Base-by-base conservation (phyloP, 2,329 filamentous ascomycete species). In the Lecanicillium sp. region DNA sequence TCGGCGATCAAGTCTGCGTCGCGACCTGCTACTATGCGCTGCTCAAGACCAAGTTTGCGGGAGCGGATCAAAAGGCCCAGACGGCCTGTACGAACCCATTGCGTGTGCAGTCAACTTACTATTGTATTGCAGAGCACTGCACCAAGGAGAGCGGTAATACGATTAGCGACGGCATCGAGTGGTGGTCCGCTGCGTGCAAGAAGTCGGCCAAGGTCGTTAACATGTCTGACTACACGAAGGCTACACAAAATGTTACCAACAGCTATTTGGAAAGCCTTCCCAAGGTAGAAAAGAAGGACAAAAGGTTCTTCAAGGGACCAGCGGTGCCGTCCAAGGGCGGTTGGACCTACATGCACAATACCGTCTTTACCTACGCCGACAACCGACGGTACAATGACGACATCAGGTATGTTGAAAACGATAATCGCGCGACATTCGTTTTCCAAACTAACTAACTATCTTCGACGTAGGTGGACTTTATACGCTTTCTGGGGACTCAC, bases 21-120 rank as follows among this genome's bases (percentile, higher is more conserved):
- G 55, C 50, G 11, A 48, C 55, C 3, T 56, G 55, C 29, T 56
- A 56, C 49, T 52, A 54, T 41, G 39, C 54, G n/a, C 44, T 56
- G 9, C 35, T 47, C 44, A 51, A 54, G 44, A 19, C 44, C 26
- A 54, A 50, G 11, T 56, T 46, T 38, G 40, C 44, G 11, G 54
- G 44, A 3, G 36, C 49, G 15, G 48, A 46, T 21, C 41, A 37
- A 17, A 51, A 50, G 11, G 53, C 44, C 2, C 44, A 56, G 48
- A 44, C 42, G 4, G 52, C 50, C 12, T 56, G 55, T 23, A 50
- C 50, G 24, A 54, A 56, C 27, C 50, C 52, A 8, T 43, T 54
- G 14, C 50, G 52, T 9, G 49, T 56, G 9, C 37, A 44, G 17
- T 56, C 55, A 5, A 56, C 51, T 3, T 56, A 53, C 35, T 44